Base-by-base conservation (phyloP, 805 yeast species). In the Cyberlindnera japonica region DNA sequence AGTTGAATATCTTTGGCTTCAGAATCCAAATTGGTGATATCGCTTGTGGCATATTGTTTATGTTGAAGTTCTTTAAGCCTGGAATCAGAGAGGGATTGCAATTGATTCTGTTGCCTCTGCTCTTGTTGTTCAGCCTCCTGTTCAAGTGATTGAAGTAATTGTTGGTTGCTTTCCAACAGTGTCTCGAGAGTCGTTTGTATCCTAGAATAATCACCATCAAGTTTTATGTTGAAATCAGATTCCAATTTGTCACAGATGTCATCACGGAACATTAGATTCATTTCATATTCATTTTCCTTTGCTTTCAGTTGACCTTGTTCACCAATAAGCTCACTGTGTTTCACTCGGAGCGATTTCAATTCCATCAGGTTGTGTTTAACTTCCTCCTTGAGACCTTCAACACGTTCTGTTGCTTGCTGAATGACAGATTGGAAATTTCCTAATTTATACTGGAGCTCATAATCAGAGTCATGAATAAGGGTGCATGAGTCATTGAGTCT, bases 261-360 rank as follows among this genome's bases (percentile, higher is more conserved):
- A 15, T 57, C 52, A 1, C 66, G 44, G 8, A 33, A 23, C 5
- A 36, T 14, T 21, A 55, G 22, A 8, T 59, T 43, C 8, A 43
- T 45, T 12, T 60, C 50, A 47, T 68, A 69, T 24, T 58, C 62
- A 2, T 50, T 51, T 41, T 68, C 68, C 40, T 68, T 71, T 1
- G 74, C 74, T 37, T 67, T 65, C 33, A 81, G 59, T 35, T 75
- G 71, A 5, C 91, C 95, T 46, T 77, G 78, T 36, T 64, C 52
- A 23, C 77, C 62, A 1, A 74, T 70, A 8, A 68, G 55, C 2
- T 53, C 44, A 43, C 67, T 69, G 26, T 65, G 64, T 1, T 59
- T 48, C 1, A 45, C 42, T 47, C 78, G 65, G 3, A 55, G 26
- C 0, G 26, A 30, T 4, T 54, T 51, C 4, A 69, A 49, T 3